Conservation (phyloP, 2,329 filamentous ascomycete species). For the Fusarium nurragi region DNA sequence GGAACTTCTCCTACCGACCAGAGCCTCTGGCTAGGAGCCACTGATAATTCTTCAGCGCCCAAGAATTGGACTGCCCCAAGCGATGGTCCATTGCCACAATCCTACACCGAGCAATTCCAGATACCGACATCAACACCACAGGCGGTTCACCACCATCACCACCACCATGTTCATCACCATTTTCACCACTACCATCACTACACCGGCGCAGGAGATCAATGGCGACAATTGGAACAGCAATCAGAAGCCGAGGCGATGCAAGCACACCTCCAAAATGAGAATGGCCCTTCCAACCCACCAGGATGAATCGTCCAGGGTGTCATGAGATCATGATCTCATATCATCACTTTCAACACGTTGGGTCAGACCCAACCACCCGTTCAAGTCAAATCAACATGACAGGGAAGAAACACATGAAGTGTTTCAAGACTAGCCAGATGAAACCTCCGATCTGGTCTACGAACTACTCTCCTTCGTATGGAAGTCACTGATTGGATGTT, state of each 20-base stretch:
- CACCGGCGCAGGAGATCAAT: slow-evolving; percentile 20
- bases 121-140: slow-evolving; percentile 18
- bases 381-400: not conserved
- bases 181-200: slow-evolving; percentile 39
- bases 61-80: slow-evolving; percentile 27
- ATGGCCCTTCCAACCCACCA: slow-evolving; percentile 7
- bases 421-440: not conserved
- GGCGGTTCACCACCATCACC: slow-evolving; percentile 30
- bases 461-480: not conserved
- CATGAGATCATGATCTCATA: not conserved
- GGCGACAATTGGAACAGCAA: slow-evolving; percentile 31
- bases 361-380: not conserved
- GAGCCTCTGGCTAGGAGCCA: slow-evolving; percentile 28
- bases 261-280: slow-evolving; percentile 20
- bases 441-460: too few species aligned
- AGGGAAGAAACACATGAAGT: not conserved
- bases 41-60: not conserved
- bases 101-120: slow-evolving; percentile 29
- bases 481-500: not conserved
- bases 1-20: slow-evolving; percentile 13
- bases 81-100: slow-evolving; percentile 6
- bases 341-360: not conserved
- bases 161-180: slow-evolving; percentile 37
- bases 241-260: slow-evolving; percentile 35
- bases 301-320: slow-evolving; percentile 1